These are phyloP conservation scores for Cryptococcus neoformans DNA, from an alignment of 1,284 basidiomycete species.

Conservation along the genomic window DNA sequence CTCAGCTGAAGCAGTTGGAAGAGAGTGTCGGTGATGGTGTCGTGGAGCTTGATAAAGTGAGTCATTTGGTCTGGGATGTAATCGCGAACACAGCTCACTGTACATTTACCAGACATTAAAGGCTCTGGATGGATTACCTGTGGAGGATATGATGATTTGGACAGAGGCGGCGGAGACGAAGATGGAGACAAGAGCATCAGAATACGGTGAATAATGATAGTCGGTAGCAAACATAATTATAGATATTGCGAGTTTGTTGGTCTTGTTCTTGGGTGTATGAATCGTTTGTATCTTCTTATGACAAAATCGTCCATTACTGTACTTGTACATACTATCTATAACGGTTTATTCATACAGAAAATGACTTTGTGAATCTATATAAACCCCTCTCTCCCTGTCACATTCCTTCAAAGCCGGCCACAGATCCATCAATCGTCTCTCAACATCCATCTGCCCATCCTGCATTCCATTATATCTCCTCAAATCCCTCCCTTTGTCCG, in stretches of 20 bases:
- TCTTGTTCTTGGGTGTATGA: conserved; percentile 1
- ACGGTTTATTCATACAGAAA: neutral
- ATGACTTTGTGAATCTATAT: neutral
- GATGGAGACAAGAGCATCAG: conserved; percentile 13
- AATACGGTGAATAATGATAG: neutral
- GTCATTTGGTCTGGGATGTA: conserved; percentile 4
- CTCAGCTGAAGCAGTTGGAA: conserved; percentile 35
- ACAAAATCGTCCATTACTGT: too few species aligned
- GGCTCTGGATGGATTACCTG: conserved; percentile 39
- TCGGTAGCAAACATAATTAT: neutral
- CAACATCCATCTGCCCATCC: conserved; percentile 3
- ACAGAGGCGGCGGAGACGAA: conserved; percentile 27
- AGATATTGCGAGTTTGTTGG: neutral
- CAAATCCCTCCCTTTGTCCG: neutral
- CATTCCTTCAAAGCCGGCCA: conserved; percentile 17
- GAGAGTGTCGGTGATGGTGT: conserved; percentile 37
- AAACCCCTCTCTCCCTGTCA: conserved; percentile 7
- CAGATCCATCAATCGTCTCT: conserved; percentile 12
- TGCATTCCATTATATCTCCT: neutral
- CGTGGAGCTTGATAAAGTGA: conserved; percentile 42
- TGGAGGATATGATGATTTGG: conserved; percentile 42
- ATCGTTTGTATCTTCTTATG: neutral
- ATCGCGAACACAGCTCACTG: neutral
- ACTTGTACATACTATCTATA: too few species aligned
- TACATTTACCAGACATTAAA: conserved; percentile 36